Evolutionary conservation across 805 yeast genomes (phyloP).

Genomic region (Sugiyamaella americana): DNA sequence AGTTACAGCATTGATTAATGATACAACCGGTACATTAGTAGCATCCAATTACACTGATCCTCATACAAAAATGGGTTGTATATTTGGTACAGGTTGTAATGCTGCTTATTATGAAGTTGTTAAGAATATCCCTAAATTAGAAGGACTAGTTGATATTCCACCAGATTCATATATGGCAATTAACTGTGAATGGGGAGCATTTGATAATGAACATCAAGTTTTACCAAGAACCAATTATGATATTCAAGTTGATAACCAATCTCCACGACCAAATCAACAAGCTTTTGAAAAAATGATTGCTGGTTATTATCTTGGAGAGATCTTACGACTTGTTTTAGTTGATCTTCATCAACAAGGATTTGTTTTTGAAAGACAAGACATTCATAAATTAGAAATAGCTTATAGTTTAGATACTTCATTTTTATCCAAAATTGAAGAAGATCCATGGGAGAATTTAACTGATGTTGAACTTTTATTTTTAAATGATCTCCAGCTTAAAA

Average conservation of each 20-base stretch:
- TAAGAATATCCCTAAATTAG: constrained; percentile 70
- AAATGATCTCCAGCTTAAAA: constrained; percentile 50
- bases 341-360: constrained; percentile 62
- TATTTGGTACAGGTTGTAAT: constrained; percentile 96
- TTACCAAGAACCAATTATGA: constrained; percentile 92
- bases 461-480: constrained; percentile 67
- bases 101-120: constrained; percentile 89
- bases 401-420: constrained; percentile 84
- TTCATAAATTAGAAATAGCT: constrained; percentile 51
- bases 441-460: constrained; percentile 75
- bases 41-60: constrained; percentile 92
- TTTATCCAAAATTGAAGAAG: constrained; percentile 83
- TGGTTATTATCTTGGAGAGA: constrained; percentile 93
- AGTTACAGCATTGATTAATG: constrained; percentile 90
- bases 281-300: constrained; percentile 95
- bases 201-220: constrained; percentile 78
- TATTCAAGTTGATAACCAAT: constrained; percentile 66
- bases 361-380: constrained; percentile 66
- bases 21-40: constrained; percentile 94
- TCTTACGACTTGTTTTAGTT: constrained; percentile 69
- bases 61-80: constrained; percentile 86
- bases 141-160: constrained; percentile 64
- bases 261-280: constrained; percentile 97
- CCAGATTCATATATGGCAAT: constrained; percentile 73
- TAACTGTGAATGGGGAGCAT: constrained; percentile 97